Conservation (phyloP, 2,329 filamentous ascomycete species). For the Verticillium zaregamsianum region DNA sequence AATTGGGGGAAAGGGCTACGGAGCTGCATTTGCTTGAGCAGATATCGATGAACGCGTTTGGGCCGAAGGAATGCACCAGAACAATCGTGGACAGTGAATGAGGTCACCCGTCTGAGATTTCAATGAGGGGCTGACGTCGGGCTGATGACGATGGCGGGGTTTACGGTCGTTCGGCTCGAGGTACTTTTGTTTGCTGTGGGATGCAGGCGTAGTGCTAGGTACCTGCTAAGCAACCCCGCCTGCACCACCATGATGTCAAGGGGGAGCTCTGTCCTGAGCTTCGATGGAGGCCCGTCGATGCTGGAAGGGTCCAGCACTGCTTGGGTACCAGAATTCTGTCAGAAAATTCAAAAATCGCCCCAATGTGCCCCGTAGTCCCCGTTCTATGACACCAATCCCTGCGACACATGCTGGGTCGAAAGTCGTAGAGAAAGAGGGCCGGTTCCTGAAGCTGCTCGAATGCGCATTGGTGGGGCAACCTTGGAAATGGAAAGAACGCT, state of each 20-base stretch:
- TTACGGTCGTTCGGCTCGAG: not conserved
- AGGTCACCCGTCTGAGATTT: not conserved
- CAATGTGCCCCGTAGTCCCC: not conserved
- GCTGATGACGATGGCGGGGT: not conserved
- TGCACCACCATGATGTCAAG: not conserved
- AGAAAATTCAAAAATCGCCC: not conserved
- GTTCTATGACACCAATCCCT: not conserved
- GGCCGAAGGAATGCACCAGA: not conserved
- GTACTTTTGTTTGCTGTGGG: not conserved
- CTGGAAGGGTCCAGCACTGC: not conserved
- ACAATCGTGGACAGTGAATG: not conserved
- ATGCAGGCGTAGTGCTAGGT: not conserved
- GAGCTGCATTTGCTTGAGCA: no score
- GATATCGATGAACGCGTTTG: no score
- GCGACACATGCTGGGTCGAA: not conserved
- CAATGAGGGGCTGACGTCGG: not conserved
- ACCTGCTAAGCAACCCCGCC: not conserved
- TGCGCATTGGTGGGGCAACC: not conserved
- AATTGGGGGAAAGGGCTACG: no score
- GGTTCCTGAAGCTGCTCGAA: conserved; percentile 1
- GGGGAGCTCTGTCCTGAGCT: not conserved
- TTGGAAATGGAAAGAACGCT: conserved; percentile 1
- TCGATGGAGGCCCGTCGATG: not conserved
- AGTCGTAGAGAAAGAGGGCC: not conserved
- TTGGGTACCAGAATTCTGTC: not conserved